Evolutionary conservation across 768 basidiomycete species (phyloP), one percentile per base, ranked within the genome.

Genomic region (Pisolithus marmoratus): DNA sequence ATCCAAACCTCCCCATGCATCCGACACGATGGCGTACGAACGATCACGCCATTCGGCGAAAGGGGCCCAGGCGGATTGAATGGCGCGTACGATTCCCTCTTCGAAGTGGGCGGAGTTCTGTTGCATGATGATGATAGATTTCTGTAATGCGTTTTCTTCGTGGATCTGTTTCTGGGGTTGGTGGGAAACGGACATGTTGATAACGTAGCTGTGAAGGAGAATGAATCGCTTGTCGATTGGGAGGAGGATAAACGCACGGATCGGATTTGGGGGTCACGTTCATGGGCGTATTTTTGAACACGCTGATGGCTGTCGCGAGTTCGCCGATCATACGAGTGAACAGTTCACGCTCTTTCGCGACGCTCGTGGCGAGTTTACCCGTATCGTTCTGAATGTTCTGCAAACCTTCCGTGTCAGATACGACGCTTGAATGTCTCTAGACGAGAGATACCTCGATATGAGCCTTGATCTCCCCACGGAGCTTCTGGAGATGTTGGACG

Each of bases 71-170:
- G 96, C 93, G 19, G 92, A 94, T 69, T 98, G 93, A 55, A 99
- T 81, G 3, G 92, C 84, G 53, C 90, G 88, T 24, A 99, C 92
- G 60, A 99, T 90, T 48, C 94, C 94, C 58, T 92, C 90, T 69
- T 98, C 96, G 60, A 99, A 99, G 65, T 94, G 87, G 20, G 94
- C 95, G 15, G 87, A 90, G 66, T 95, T 95, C 58, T 94, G 93
- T 61, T 99, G 95, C 83, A 95, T 97, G 68, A 99, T 94, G 63
- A 99, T 85, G 62, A 97, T 90, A 2, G 87, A 90, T 68, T 98
- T 99, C 71, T 99, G 95, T 14, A 99, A 83, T 0, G 94, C 84
- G 65, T 99, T 99, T 71, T 99, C 96, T 71, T 96, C 95, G 70
- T 93, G 84, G 42, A 97, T 90, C 72, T 97, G 94, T 59, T 89